Conservation (phyloP, 1,284 basidiomycete genomes). For the Irpex sp. region DNA sequence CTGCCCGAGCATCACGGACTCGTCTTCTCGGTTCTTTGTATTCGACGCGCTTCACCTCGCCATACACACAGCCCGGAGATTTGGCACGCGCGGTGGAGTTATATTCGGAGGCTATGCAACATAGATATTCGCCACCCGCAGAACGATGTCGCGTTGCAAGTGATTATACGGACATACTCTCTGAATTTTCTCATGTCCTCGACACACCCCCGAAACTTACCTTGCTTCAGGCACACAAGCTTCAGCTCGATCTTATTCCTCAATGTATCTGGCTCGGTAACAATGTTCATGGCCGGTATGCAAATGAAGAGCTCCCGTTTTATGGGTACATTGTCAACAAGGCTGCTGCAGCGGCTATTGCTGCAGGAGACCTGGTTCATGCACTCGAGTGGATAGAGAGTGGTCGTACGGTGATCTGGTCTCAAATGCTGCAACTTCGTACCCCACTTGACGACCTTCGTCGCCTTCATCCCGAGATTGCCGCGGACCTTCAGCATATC, state of each 20-base stretch:
- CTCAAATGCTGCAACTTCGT: background rate
- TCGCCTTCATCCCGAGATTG: background rate
- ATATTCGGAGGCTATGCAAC: background rate
- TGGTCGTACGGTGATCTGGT: background rate
- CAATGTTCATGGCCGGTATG: background rate
- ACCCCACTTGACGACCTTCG: background rate
- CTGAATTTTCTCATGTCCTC: background rate
- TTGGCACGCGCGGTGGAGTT: background rate
- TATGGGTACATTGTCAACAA: background rate
- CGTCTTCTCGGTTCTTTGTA: background rate
- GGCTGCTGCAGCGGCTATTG: background rate
- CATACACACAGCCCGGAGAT: background rate
- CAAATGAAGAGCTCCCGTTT: background rate
- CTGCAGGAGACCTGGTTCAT: background rate
- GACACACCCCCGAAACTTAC: background rate
- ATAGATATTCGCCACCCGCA: background rate
- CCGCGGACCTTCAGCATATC: background rate
- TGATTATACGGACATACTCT: background rate
- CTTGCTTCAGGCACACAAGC: background rate
- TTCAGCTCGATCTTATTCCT: background rate
- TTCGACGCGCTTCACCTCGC: background rate
- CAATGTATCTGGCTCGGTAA: background rate
- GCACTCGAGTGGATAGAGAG: background rate
- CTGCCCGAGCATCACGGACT: background rate
- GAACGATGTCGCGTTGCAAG: background rate